Evolutionary conservation across 768 basidiomycete species (phyloP), one percentile per base, ranked within the genome.

Genomic region (Tylopilus felleus): DNA sequence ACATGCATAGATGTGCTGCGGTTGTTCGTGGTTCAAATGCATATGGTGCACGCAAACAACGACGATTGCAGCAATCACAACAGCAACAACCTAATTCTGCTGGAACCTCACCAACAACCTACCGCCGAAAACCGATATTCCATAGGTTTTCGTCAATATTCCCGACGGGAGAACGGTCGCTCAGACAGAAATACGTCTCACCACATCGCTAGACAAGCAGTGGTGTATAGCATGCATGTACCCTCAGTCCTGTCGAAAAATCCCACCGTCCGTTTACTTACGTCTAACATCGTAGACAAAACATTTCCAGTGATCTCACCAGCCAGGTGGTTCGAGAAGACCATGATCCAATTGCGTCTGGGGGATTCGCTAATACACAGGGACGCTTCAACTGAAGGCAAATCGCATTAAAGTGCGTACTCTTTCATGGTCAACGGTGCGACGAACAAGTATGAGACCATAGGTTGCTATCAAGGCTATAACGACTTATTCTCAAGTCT

Each of bases 11-110:
- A 71, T 98, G 92, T 67, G 90, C 90, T 52, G 94, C 93, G 25
- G 97, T 98, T 28, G 86, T 90, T 47, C 88, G 97, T 52, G 80
- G 85, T 29, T 78, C 86, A 17, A 89, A 88, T 64, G 96, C 95
- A 23, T 99, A 99, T 68, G 92, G 87, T 56, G 93, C 94, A 35
- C 82, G 95, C 53, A 83, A 80, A 69, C 69, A 80, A 66, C 68
- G 60, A 27, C n/a, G n/a, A n/a, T n/a, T n/a, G n/a, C n/a, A n/a
- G n/a, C n/a, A n/a, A n/a, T n/a, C n/a, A n/a, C 46, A 40, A n/a
- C 68, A 62, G 19, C 63, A 58, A 47, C 56, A 60, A 42, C 41
- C 49, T 39, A 17, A 47, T 43, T 57, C 57, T 51, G 52, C 67
- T 35, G 67, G 71, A 49, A 57, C 70, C 22, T 65, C 66, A 45